phyloP scores from a whole-genome alignment of 129 eudicot species.

The Chrysanthemum seticuspe region DNA sequence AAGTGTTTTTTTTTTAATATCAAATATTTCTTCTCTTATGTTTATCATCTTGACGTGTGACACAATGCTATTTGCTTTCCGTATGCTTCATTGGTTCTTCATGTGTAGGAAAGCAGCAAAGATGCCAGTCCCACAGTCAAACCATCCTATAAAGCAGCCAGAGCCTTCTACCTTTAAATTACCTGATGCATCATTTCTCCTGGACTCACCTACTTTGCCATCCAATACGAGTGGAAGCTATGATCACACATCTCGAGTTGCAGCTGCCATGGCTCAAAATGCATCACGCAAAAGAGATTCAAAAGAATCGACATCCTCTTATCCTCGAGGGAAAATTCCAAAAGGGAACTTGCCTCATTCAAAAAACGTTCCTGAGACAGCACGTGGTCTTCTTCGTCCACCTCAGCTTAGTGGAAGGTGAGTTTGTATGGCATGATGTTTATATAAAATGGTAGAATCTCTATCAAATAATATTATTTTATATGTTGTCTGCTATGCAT shows the following conservation, averaged over 20 bases:
- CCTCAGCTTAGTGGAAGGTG: slow-evolving; percentile 97
- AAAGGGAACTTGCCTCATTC: slow-evolving; percentile 63
- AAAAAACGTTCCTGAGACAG: slow-evolving; percentile 56
- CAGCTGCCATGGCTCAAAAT: slow-evolving; percentile 86
- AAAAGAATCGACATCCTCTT: slow-evolving; percentile 35
- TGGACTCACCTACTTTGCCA: slow-evolving; percentile 55
- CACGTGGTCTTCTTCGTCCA: slow-evolving; percentile 63
- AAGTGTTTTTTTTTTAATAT: background rate
- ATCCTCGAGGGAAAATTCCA: slow-evolving; percentile 65
- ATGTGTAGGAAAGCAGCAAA: slow-evolving; percentile 34
- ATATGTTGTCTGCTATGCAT: background rate
- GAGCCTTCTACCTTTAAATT: slow-evolving; percentile 47
- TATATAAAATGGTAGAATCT: slow-evolving; percentile 10
- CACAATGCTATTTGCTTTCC: background rate
- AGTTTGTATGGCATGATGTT: slow-evolving; percentile 23
- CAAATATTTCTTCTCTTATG: too few species aligned
- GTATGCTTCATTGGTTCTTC: slow-evolving; percentile 8
- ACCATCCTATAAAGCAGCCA: slow-evolving; percentile 16
- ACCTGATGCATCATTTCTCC: slow-evolving; percentile 77
- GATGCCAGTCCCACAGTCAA: slow-evolving; percentile 34
- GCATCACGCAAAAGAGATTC: slow-evolving; percentile 66
- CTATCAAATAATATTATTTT: background rate
- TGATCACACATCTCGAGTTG: slow-evolving; percentile 86
- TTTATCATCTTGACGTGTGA: too few species aligned
- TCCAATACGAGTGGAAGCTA: slow-evolving; percentile 35